A percentile compares a stretch with the other conserved stretches of the same genome.
Evolutionary conservation across 179 eudicot species (phyloP).

Genomic region (Spergularia azorica): DNA sequence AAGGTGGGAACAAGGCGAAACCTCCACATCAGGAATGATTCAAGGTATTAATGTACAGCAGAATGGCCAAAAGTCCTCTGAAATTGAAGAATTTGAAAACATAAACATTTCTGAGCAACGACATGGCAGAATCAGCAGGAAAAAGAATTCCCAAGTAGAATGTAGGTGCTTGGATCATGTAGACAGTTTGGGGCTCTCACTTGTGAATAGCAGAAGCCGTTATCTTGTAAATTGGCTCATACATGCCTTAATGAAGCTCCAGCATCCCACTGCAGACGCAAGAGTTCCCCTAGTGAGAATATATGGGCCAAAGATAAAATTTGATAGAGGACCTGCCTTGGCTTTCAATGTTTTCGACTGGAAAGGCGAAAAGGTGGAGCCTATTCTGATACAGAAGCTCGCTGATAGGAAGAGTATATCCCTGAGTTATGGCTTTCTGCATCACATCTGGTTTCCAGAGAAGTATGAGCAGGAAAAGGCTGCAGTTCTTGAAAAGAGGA

Average conservation of each 20-base stretch:
- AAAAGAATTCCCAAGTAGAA: conserved; percentile 34
- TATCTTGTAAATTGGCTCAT: conserved; percentile 86
- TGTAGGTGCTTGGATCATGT: conserved; percentile 86
- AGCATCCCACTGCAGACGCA: conserved; percentile 62
- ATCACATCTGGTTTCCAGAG: conserved; percentile 69
- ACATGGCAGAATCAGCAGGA: conserved; percentile 19
- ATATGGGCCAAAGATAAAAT: conserved; percentile 85
- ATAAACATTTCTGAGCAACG: background rate
- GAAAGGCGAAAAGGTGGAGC: conserved; percentile 89
- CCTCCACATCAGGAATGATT: conserved; percentile 29
- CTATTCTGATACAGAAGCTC: conserved; percentile 80
- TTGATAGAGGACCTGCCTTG: conserved; percentile 80
- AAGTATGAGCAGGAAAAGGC: conserved; percentile 53
- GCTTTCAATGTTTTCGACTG: conserved; percentile 88
- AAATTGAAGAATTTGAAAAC: conserved; percentile 32
- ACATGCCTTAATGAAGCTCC: conserved; percentile 66
- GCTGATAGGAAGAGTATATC: conserved; percentile 90
- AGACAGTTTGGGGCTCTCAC: conserved; percentile 64
- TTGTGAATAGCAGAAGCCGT: conserved; percentile 67
- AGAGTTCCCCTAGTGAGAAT: conserved; percentile 60
- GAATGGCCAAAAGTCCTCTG: conserved; percentile 14
- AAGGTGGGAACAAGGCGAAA: conserved; percentile 34
- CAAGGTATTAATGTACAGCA: conserved; percentile 4
- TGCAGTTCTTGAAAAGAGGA: conserved; percentile 43
- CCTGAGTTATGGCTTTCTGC: conserved; percentile 60